Base-by-base conservation (phyloP, 805 yeast species). In the Saitoella complicata region DNA sequence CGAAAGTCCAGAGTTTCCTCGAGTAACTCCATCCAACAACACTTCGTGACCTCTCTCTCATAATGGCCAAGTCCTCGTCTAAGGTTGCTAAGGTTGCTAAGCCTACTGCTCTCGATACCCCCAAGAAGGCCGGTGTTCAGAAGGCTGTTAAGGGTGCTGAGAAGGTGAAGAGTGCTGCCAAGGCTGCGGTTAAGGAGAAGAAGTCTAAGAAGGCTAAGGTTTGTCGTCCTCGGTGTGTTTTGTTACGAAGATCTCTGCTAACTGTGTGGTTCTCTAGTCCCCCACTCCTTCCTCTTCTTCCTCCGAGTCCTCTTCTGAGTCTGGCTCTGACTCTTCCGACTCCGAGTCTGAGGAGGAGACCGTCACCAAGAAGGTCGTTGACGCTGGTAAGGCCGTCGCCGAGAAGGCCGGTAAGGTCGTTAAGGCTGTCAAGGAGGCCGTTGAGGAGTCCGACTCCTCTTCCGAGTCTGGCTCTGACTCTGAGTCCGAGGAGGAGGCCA, bases 71-170 rank as follows among this genome's bases (percentile, higher is more conserved):
- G 21, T 21, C 21, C 21, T 21, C 21, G 21, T 21, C 21, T 21
- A 21, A 21, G 21, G 21, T 21, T 21, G 21, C 21, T 21, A 21
- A 21, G 21, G 21, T 21, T 21, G 21, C 21, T 21, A 21, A 21
- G 21, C 21, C 21, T 21, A 21, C 21, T 21, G 21, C 21, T 21
- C 21, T 21, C 21, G 21, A 21, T 21, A 21, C 42, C 12, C 35
- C 42, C 7, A 39, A 39, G 36, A 39, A 31, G 34, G 42, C 36
- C 11, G 42, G 11, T 4, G 21, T 39, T n/a, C 29, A 56, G 40
- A 44, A 66, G 38, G 55, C 61, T 21, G 55, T 48, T 32, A 59
- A 52, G 21, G 50, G 53, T 37, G 66, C 66, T 9, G 45, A 43
- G 21, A 54, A 46, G 13, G 57, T 66, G 40, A 48, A 51, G 41